Base-by-base conservation (phyloP, 2,329 filamentous ascomycete genomes). In the Boeremia exigua region DNA sequence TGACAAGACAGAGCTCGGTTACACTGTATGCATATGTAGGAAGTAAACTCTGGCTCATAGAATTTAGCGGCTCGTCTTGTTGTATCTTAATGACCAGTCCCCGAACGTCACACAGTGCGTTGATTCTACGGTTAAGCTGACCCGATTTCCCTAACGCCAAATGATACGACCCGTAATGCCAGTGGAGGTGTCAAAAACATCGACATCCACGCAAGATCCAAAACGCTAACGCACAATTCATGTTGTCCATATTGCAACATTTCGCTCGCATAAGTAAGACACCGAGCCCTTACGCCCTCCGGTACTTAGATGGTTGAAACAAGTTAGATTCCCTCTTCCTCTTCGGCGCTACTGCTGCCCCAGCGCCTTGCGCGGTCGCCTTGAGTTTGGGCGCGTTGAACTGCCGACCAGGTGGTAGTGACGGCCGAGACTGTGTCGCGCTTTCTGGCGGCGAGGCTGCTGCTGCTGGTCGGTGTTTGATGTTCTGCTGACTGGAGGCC, bases 381-480 rank as follows among this genome's bases (percentile, higher is more conserved):
- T 57, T 63, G 5, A 63, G 47, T 42, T 64, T 73, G 9, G 71
- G 70, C 17, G 69, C 71, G 10, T 44, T 65, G 39, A 73, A 74
- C 10, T 68, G 63, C 34, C 71, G 67, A 2, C 66, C 72, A 36
- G 64, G 56, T 3, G 69, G 71, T 7, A 75, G 48, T 8, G 65
- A 67, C 2, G 69, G 48, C 6, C 70, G 66, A 15, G 63, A 25
- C 6, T 63, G 53, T 12, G 54, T 47, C 3, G 59, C 48, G 23
- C 19, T 60, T 14, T 60, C 54, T 32, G 58, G 63, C 6, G 62
- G 53, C 5, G 9, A 15, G 10, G 28, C 3, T 10, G 54, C 53
- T 7, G 57, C 48, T 17, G 60, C 59, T 5, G 67, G 64, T 29
- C 64, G 59, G 27, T 67, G 58, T 42, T 54, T 70, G 43, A 72